Evolutionary conservation across 2,329 filamentous ascomycete genomes (phyloP).

Genomic region (Phyllosticta paracitricarpa): DNA sequence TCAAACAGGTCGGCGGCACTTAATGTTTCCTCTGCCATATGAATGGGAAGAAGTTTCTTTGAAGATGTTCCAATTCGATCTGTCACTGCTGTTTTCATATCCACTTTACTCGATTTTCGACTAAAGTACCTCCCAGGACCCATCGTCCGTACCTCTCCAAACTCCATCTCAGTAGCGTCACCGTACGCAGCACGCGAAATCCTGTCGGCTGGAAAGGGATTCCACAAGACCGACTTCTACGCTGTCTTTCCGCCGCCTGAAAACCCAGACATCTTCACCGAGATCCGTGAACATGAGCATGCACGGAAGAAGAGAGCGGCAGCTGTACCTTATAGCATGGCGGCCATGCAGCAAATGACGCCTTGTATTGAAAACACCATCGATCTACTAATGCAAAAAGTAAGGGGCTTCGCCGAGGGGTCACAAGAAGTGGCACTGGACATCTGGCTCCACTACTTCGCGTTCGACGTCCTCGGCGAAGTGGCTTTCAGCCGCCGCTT

Average conservation of each 20-base stretch:
- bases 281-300: slow-evolving; percentile 42
- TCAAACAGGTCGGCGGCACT: no score
- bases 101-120: no score
- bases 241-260: slow-evolving; percentile 6
- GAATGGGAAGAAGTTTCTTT: no score
- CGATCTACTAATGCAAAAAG: slow-evolving; percentile 15
- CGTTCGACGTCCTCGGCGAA: slow-evolving; percentile 16
- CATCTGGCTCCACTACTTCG: slow-evolving; percentile 29
- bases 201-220: slow-evolving; percentile 53
- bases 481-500: slow-evolving; percentile 12
- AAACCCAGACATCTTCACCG: slow-evolving; percentile 26
- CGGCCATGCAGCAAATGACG: slow-evolving; percentile 20
- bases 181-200: slow-evolving; percentile 54
- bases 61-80: not conserved
- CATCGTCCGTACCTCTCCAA: slow-evolving; percentile 67
- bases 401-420: slow-evolving; percentile 17
- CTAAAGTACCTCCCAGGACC: slow-evolving; percentile 16
- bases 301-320: slow-evolving; percentile 9
- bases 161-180: slow-evolving; percentile 68
- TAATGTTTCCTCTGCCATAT: no score
- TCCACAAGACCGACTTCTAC: slow-evolving; percentile 10
- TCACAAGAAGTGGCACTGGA: slow-evolving; percentile 21
- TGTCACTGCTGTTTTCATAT: not conserved
- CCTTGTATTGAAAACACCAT: slow-evolving; percentile 19
- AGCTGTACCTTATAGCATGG: slow-evolving; percentile 15